phyloP scores from a whole-genome alignment of 805 yeast genomes.

The Myxozyma nipponensis region DNA sequence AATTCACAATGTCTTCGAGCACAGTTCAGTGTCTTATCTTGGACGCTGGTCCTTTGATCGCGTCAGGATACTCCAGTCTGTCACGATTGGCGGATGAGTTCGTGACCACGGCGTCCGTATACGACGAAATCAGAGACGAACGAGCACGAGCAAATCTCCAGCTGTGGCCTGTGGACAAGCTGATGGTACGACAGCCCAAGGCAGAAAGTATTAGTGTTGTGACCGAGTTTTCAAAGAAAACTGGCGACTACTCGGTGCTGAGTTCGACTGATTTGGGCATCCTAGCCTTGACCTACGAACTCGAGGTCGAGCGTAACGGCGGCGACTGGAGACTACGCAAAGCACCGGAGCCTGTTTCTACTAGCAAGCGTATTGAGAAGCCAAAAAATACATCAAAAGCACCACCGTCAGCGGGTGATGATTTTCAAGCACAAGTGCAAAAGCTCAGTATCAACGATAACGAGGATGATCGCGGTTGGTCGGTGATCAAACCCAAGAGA shows the following conservation, averaged over 20 bases:
- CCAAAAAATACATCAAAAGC: constrained; percentile 30
- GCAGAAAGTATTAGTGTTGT: constrained; percentile 59
- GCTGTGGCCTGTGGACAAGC: constrained; percentile 66
- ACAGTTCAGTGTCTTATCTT: constrained; percentile 48
- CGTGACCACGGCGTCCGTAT: constrained; percentile 89
- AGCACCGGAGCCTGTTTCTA: constrained; percentile 51
- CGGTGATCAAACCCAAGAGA: constrained; percentile 15
- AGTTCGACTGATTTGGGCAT: constrained; percentile 90
- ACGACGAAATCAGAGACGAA: constrained; percentile 80
- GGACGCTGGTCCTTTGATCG: constrained; percentile 94
- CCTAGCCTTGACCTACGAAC: constrained; percentile 83
- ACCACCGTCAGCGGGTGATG: background rate
- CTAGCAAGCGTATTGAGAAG: background rate
- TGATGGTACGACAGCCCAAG: constrained; percentile 71
- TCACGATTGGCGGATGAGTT: constrained; percentile 67
- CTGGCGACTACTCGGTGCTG: constrained; percentile 88
- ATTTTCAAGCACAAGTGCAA: background rate
- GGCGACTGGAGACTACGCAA: constrained; percentile 71
- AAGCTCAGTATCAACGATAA: constrained; percentile 7
- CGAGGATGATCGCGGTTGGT: constrained; percentile 8
- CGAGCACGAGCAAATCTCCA: constrained; percentile 71
- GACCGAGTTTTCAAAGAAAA: constrained; percentile 69
- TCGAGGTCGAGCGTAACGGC: constrained; percentile 65
- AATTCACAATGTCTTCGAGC: background rate
- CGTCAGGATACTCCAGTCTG: constrained; percentile 72